A percentile compares a stretch with the other conserved stretches of the same genome.
Conservation (phyloP, 2,329 filamentous ascomycete genomes). For the Fusarium piperis region DNA sequence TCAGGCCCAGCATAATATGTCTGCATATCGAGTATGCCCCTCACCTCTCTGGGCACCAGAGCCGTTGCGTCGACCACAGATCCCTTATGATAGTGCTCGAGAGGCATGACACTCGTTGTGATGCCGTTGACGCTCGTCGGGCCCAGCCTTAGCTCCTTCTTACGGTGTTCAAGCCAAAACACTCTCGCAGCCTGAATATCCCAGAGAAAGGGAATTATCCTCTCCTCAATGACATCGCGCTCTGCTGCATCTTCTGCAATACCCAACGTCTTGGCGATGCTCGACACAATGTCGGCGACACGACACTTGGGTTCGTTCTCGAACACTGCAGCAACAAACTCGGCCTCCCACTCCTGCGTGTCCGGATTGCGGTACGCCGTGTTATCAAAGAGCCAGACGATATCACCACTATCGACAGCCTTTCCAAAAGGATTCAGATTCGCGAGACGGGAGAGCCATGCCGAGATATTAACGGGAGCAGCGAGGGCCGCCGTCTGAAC, state of each 20-base stretch:
- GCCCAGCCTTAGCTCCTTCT: slow-evolving; percentile 64
- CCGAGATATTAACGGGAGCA: slow-evolving; percentile 32
- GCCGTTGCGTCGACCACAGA: slow-evolving; percentile 58
- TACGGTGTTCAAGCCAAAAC: slow-evolving; percentile 69
- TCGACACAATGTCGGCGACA: slow-evolving; percentile 74
- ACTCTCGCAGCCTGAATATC: slow-evolving; percentile 76
- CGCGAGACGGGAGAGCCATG: slow-evolving; percentile 59
- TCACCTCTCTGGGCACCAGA: slow-evolving; percentile 59
- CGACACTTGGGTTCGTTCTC: slow-evolving; percentile 74
- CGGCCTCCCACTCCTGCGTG: slow-evolving; percentile 74
- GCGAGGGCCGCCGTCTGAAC: slow-evolving; percentile 47
- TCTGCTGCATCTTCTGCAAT: slow-evolving; percentile 69
- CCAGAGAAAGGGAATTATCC: slow-evolving; percentile 82
- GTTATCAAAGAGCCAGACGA: slow-evolving; percentile 91
- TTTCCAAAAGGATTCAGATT: slow-evolving; percentile 67
- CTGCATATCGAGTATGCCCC: slow-evolving; percentile 69
- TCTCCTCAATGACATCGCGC: slow-evolving; percentile 68
- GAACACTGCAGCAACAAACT: slow-evolving; percentile 87
- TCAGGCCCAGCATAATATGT: slow-evolving; percentile 79
- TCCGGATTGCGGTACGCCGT: slow-evolving; percentile 73
- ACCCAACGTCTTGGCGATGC: slow-evolving; percentile 75
- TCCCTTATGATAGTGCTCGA: slow-evolving; percentile 60
- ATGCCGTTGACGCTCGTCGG: slow-evolving; percentile 79
- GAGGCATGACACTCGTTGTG: slow-evolving; percentile 67
- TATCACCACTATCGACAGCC: slow-evolving; percentile 71